Evolutionary conservation across 2,329 filamentous ascomycete species (phyloP).

Genomic region (Tricladium varicosporioides): DNA sequence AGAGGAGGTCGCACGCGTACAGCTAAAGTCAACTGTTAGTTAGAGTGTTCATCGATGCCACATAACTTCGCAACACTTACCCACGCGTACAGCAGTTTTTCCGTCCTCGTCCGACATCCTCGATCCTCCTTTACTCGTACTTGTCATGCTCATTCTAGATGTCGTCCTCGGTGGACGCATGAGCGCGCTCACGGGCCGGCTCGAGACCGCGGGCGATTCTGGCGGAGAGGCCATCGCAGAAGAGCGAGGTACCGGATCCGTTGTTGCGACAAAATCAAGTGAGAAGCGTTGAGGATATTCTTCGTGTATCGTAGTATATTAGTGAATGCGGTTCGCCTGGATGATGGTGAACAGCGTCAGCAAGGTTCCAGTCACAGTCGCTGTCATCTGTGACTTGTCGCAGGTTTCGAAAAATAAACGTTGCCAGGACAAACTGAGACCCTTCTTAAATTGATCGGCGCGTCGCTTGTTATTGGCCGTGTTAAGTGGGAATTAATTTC

Average conservation of each 20-base stretch:
- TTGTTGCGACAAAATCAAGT: slow-evolving; percentile 34
- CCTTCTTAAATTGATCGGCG: neutral
- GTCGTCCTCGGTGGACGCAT: slow-evolving; percentile 73
- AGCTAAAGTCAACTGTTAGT: slow-evolving; percentile 48
- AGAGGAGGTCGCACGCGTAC: slow-evolving; percentile 90
- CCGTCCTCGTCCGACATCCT: slow-evolving; percentile 85
- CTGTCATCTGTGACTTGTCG: neutral
- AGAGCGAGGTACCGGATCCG: slow-evolving; percentile 10
- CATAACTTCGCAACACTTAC: slow-evolving; percentile 54
- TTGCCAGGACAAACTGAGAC: neutral
- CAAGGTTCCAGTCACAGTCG: neutral
- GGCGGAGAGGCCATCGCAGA: slow-evolving; percentile 67
- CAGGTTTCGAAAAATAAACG: neutral
- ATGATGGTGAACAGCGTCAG: neutral
- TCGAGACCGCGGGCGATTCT: slow-evolving; percentile 57
- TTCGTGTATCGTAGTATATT: neutral
- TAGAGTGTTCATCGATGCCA: too few species aligned
- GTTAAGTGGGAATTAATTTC: neutral
- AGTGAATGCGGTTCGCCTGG: neutral
- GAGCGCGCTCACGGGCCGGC: slow-evolving; percentile 79
- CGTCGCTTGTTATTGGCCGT: neutral
- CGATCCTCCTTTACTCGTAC: slow-evolving; percentile 76
- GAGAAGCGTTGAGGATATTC: neutral
- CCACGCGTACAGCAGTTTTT: slow-evolving; percentile 93
- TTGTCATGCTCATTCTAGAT: slow-evolving; percentile 82